phyloP scores from a whole-genome alignment of 2,329 filamentous ascomycete species.

The Juglanconis sp. region DNA sequence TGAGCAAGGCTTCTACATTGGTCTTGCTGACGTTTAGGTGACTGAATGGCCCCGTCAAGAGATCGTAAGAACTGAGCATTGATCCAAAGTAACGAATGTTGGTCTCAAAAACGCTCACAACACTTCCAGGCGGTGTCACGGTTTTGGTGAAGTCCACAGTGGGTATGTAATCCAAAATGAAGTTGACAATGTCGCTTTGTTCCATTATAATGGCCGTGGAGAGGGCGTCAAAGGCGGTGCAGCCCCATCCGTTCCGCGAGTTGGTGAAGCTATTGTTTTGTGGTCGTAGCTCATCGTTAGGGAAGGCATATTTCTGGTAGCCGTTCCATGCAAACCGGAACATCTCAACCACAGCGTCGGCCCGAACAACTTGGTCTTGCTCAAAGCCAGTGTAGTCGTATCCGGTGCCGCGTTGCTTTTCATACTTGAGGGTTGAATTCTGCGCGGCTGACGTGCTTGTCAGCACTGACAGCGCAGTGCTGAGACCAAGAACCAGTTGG shows the following conservation, averaged over 20 bases:
- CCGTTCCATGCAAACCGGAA: conserved; percentile 6
- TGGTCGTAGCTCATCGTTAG: conserved; percentile 3
- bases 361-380: not conserved
- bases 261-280: not conserved
- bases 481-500: not conserved
- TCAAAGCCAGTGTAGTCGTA: conserved; percentile 1
- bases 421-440: not conserved
- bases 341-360: conserved; percentile 1
- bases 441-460: not conserved
- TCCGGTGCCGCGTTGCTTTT: not conserved
- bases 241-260: conserved; percentile 5
- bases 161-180: not conserved
- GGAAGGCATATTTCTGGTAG: conserved; percentile 3
- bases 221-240: conserved; percentile 2
- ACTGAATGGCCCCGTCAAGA: not conserved
- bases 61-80: not conserved
- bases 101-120: conserved; percentile 7
- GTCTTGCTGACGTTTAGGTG: not conserved
- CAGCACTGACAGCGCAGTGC: not conserved
- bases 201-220: conserved; percentile 2
- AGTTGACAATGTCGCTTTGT: not conserved
- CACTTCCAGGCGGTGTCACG: not conserved
- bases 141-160: conserved; percentile 4
- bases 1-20: conserved; percentile 3
- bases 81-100: conserved; percentile 3